Evolutionary conservation across 208 protist species (phyloP), one percentile per base, ranked within the genome.

Genomic region (Acanthamoeba sp.): DNA sequence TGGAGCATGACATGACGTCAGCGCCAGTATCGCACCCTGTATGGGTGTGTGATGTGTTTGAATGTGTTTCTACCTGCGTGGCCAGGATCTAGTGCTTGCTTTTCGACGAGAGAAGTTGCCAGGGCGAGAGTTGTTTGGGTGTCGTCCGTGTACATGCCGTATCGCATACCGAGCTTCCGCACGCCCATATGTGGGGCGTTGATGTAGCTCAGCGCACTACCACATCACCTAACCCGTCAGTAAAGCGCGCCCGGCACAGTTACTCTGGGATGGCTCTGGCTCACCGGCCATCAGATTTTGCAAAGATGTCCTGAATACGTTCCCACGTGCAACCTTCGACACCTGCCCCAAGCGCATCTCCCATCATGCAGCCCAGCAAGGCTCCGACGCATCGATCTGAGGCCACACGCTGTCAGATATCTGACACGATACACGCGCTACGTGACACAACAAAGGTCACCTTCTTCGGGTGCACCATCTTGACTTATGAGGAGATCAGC

Each of bases 281-380:
- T 9, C 69, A 90, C 52, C 55, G n/a, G 2, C 84, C 84, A 12
- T 66, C 84, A 0, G 45, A 29, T 45, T 90, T 90, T 24, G n/a
- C 50, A 27, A 90, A 90, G 50, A 59, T 90, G 32, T 38, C 32
- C 16, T 66, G 42, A 27, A 69, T 90, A 20, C 2, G 22, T 16
- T 40, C 42, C 34, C 12, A 34, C 22, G 50, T 48, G 84, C 69
- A 90, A 5, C 84, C 84, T 27, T 90, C 84, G 24, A 90, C 84
- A 4, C 52, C 52, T 14, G 84, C 84, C 2, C 84, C 84, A 10
- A 90, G 84, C 14, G 55, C 55, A 45, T 90, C 84, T 0, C 50
- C 84, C 24, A 90, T 69, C 84, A 90, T 90, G 84, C 52, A 59
- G 24, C 84, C 84, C 7, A 90, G 84, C 52, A 90, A 48, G 48